Base-by-base conservation (phyloP, 2,329 filamentous ascomycete species). In the Epichloe gansuensis region DNA sequence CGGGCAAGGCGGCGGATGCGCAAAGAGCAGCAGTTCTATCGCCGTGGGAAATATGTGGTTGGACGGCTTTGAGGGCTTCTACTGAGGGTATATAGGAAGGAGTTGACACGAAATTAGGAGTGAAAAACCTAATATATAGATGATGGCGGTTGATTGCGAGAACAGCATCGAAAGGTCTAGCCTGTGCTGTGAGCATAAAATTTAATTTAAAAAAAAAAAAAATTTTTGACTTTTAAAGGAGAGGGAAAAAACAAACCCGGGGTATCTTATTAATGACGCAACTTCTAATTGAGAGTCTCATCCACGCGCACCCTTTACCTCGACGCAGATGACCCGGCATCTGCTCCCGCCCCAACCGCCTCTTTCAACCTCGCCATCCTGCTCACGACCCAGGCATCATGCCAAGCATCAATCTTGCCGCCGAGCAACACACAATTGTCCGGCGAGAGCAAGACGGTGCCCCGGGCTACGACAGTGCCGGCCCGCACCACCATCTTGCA, bases 381-480 rank as follows among this genome's bases (percentile, higher is more conserved):
- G 2, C 81, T 81, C 13, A 83, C 80, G 46, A 76, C 75, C 91
- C 91, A 97, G 7, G 75, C 75, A 63, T 81, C 83, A 63, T 97
- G 88, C 75, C 90, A 80, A 0, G 73, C 74, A 52, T 96, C 90
- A 45, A 97, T 78, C 70, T 88, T 94, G 0, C 93, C 93, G 2
- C 93, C 93, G n/a, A 96, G 68, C 2, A 95, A 63, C n/a, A 79
- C 75, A 51, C 82, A 83, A 53, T 68, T 81, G 2, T 71, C 72
- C 1, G 88, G 83, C 56, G 89, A 84, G 21, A 98, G 72, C 67
- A 97, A 70, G n/a, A 95, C 62, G 48, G 86, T 78, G 0, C 90
- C 93, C 52, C 91, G 76, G 5, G 86, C 81, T 3, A 94, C 80
- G 5, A 81, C 74, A 3, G 76, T 75, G 5, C 80, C 76, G 57